These are phyloP conservation scores for Fusarium sp. DNA, from an alignment of 2,329 filamentous ascomycete genomes.

Conservation along the genomic window DNA sequence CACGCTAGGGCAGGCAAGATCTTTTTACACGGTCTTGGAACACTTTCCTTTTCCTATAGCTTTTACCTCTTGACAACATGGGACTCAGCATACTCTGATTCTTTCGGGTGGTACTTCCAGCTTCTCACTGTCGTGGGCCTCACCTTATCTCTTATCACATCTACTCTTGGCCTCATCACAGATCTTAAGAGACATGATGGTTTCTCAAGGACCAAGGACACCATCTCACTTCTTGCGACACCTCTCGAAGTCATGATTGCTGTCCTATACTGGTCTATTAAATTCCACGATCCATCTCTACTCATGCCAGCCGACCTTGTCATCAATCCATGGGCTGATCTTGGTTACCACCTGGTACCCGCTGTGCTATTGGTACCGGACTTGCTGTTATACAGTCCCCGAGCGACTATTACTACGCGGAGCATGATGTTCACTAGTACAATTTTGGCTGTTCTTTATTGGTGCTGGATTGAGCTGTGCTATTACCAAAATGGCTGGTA, in stretches of 20 bases:
- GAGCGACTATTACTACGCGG: background rate
- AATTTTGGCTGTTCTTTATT: background rate
- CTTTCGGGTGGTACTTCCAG: slow-evolving; percentile 13
- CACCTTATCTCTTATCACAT: background rate
- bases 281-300: background rate
- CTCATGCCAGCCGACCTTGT: slow-evolving; percentile 11
- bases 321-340: background rate
- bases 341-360: background rate
- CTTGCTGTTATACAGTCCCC: background rate
- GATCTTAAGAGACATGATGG: background rate
- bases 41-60: background rate
- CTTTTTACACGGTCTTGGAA: background rate
- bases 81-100: slow-evolving; percentile 2
- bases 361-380: background rate
- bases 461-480: slow-evolving; percentile 13
- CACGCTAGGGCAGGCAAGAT: no score
- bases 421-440: slow-evolving; percentile 5
- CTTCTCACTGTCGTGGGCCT: background rate
- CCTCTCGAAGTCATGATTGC: slow-evolving; percentile 13
- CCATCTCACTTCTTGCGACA: background rate
- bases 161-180: background rate
- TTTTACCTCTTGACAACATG: slow-evolving; percentile 4
- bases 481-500: slow-evolving; percentile 12
- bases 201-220: background rate
- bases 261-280: slow-evolving; percentile 4